Percentiles rank a stretch among this genome's conserved stretches.
These are phyloP conservation scores for Diaporthe sp. DNA, from an alignment of 2,329 filamentous ascomycete species.

Conservation along the genomic window DNA sequence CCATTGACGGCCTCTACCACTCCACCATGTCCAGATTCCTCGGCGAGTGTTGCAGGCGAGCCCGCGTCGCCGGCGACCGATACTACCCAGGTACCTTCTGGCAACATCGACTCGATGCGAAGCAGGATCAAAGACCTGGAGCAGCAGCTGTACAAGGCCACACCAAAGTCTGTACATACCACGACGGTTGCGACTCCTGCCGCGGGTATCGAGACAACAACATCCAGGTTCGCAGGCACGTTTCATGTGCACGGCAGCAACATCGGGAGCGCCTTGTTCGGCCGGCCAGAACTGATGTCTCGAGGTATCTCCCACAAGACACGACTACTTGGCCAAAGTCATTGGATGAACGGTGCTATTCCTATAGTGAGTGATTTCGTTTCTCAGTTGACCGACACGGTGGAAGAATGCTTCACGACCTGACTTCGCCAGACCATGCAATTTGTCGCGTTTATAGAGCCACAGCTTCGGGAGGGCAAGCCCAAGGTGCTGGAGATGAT, in stretches of 20 bases:
- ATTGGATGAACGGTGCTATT: constrained; percentile 27
- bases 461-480: neutral
- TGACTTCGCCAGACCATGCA: neutral
- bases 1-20: neutral
- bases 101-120: constrained; percentile 51
- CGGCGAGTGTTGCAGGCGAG: neutral
- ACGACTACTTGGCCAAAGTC: constrained; percentile 33
- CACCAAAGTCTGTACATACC: constrained; percentile 14
- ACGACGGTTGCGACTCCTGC: constrained; percentile 37
- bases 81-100: neutral
- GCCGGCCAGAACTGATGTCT: constrained; percentile 1
- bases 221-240: constrained; percentile 52
- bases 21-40: neutral
- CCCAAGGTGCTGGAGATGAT: constrained; percentile 41
- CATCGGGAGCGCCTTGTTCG: constrained; percentile 24
- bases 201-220: constrained; percentile 43
- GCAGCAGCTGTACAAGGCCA: constrained; percentile 44
- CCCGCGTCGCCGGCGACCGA: constrained; percentile 37
- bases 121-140: constrained; percentile 56
- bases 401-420: neutral
- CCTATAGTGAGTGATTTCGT: neutral
- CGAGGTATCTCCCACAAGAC: constrained; percentile 32
- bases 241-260: constrained; percentile 55
- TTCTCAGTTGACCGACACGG: no score
- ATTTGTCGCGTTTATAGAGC: constrained; percentile 9